phyloP scores from a whole-genome alignment of 371 early-diverging fungal genomes.

The Rhizomucor miehei region DNA sequence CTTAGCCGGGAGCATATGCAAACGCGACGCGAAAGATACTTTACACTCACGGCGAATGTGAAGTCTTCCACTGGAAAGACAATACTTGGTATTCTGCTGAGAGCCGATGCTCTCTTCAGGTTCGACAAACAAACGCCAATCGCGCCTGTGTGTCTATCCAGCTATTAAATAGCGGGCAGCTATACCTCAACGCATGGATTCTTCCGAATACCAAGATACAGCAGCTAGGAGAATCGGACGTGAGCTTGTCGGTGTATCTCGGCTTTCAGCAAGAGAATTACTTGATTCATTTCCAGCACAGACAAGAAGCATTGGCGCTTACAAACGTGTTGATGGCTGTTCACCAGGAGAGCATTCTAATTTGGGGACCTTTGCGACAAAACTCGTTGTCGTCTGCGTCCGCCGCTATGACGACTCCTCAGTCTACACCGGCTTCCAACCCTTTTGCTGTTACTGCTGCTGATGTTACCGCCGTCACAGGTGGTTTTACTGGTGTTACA shows the following conservation, averaged over 20 bases:
- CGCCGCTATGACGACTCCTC: neutral
- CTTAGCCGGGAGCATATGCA: constrained; percentile 13
- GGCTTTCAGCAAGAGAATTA: constrained; percentile 38
- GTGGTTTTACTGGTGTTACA: neutral
- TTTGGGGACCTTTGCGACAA: neutral
- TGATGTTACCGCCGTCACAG: constrained; percentile 3
- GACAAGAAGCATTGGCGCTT: constrained; percentile 28
- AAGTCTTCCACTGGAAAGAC: constrained; percentile 48
- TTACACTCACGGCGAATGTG: constrained; percentile 32
- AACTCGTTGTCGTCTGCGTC: neutral
- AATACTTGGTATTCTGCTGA: constrained; percentile 46
- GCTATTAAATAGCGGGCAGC: constrained; percentile 25
- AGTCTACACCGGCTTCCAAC: neutral
- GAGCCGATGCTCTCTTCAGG: constrained; percentile 31
- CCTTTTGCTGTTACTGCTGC: neutral
- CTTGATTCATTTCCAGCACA: constrained; percentile 36
- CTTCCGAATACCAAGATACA: constrained; percentile 28
- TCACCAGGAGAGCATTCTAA: constrained; percentile 13
- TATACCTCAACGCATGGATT: constrained; percentile 50
- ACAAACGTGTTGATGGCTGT: constrained; percentile 21
- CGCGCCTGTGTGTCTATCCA: constrained; percentile 37
- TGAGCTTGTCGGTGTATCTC: constrained; percentile 37
- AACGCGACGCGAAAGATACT: constrained; percentile 30
- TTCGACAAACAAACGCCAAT: constrained; percentile 28
- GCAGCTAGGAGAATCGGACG: constrained; percentile 35